Base-by-base conservation (phyloP, 2,329 filamentous ascomycete species). In the Calonectria naviculata region DNA sequence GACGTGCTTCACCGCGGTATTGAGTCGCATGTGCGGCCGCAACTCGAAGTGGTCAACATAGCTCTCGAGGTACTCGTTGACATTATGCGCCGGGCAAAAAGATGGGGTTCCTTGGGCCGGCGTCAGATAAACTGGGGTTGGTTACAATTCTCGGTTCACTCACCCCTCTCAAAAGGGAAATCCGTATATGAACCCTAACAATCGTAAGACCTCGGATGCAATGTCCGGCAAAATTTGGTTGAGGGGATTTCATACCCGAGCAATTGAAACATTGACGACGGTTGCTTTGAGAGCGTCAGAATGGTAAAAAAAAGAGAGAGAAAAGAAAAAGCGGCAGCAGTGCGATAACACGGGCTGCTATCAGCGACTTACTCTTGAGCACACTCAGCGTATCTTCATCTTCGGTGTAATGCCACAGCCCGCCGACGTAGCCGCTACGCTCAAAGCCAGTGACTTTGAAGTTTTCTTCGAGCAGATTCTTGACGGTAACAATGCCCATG, bases 381-480 rank as follows among this genome's bases (percentile, higher is more conserved):
- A 83, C 81, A 26, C 76, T 78, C 68, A 71, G 79, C 71, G 83
- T 84, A 41, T 81, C 76, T 64, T 81, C 69, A 26, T 83, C 76
- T 4, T 80, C 77, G 13, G 80, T 84, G 69, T 81, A 85, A 21
- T 82, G 80, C 85, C 85, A 87, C 1, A 87, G 74, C 0, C 85
- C 85, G 12, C 85, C 85, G 21, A 86, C 75, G 66, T 81, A 82
- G 52, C 75, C 69, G 65, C 83, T 84, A 31, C 81, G 78, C 58
- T 87, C 86, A 54, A 87, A 87, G 3, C 82, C 85, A 1, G 81
- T 80, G 6, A 82, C 85, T 12, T 85, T 75, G 63, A 86, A 87
- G 10, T 85, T 84, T 75, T 85, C 84, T 67, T 87, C 85, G 2
- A 81, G 74, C 21, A 87, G 72, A 42, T 83, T 83, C 76, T 87